Evolutionary conservation across 1,284 basidiomycete genomes (phyloP).

Genomic region (Austroboletus niveus): DNA sequence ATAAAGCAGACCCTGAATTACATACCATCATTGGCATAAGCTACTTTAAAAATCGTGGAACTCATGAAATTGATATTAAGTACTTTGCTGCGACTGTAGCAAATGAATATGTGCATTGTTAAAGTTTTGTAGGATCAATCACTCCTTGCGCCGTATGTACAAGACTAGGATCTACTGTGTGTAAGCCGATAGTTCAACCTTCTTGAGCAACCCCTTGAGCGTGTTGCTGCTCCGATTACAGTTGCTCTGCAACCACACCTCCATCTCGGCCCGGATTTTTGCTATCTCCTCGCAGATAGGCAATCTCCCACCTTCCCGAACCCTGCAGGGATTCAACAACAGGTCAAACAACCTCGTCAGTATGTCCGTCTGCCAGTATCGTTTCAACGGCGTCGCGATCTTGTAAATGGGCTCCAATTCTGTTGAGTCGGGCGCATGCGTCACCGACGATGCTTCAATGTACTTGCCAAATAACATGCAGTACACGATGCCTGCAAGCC

Average conservation of each 20-base stretch:
- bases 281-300: slow-evolving; percentile 73
- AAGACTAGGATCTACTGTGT: slow-evolving; percentile 16
- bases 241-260: slow-evolving; percentile 78
- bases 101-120: too few relatives aligned
- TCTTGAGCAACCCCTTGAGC: slow-evolving; percentile 81
- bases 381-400: slow-evolving; percentile 78
- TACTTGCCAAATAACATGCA: slow-evolving; percentile 97
- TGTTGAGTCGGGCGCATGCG: slow-evolving; percentile 33
- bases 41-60: too few relatives aligned
- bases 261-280: slow-evolving; percentile 75
- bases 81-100: too few relatives aligned
- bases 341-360: slow-evolving; percentile 87
- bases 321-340: slow-evolving; percentile 76
- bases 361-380: slow-evolving; percentile 93
- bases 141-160: background rate
- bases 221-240: slow-evolving; percentile 87
- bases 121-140: too few relatives aligned
- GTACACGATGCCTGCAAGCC: slow-evolving; percentile 89
- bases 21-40: too few relatives aligned
- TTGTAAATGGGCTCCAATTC: slow-evolving; percentile 47
- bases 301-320: slow-evolving; percentile 52
- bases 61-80: too few relatives aligned
- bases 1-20: too few relatives aligned
- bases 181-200: slow-evolving; percentile 60
- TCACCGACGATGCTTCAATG: slow-evolving; percentile 70